Base-by-base conservation (phyloP, 75 land plant species). In the Picea sitchensis region DNA sequence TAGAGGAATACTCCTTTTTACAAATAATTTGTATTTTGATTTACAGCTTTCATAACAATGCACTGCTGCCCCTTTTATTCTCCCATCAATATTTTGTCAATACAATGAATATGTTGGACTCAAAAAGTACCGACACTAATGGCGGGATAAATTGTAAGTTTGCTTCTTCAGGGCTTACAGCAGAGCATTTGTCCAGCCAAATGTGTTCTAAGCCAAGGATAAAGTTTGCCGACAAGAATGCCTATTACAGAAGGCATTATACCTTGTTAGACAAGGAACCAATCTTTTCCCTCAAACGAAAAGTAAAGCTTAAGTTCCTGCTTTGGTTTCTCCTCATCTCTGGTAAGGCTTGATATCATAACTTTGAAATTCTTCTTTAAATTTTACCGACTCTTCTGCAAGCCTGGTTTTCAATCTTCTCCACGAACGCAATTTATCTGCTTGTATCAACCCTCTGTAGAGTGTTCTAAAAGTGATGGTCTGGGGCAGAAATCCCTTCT, bases 401-500 rank as follows among this genome's bases (percentile, higher is more conserved):
- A 91, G 91, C 61, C 79, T 91, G 79, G 82, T 88, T 81, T 91
- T 86, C 81, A 91, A 76, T 73, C 89, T 86, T 75, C 91, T 91
- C 93, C 91, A 91, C 38, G 93, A 89, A 41, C 86, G 84, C 76
- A 91, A 68, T 88, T 80, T 89, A 80, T 87, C 84, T 61, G 91
- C 77, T 44, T 88, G 93, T 80, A 91, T 91, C 61, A 91, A 79
- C 1, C 93, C 91, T 41, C 65, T 44, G 68, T 91, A 88, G 8
- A 91, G 81, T 18, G 81, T 91, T 78, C 87, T 89, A 85, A 91
- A 91, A 13, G 93, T 91, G 34, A 81, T 61, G 76, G 87, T 89
- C 77, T 89, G 93, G 18, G 93, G 93, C 54, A 91, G 84, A 80
- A 87, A 81, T 8, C 93, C 93, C 82, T 75, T 86, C 82, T 91